A percentile compares a stretch with the other conserved stretches of the same genome.
Evolutionary conservation across 148 eudicot genomes (phyloP).

Genomic region (Rheum nobile): DNA sequence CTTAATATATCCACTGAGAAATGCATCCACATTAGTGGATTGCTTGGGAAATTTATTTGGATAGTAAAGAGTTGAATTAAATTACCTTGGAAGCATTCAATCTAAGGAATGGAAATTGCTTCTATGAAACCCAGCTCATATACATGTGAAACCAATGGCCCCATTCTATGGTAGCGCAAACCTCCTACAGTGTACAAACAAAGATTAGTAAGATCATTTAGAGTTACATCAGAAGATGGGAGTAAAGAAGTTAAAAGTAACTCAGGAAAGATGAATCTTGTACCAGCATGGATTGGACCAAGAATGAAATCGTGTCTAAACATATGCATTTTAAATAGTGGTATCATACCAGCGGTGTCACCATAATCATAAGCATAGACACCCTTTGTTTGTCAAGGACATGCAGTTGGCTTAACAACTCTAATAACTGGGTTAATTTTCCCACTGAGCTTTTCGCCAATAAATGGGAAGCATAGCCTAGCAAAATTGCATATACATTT

Average conservation of each 20-base stretch:
- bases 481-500: conserved; percentile 86
- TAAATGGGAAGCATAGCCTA: conserved; percentile 81
- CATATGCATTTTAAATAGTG: conserved; percentile 95
- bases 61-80: too few species aligned
- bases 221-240: background rate
- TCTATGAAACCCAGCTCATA: conserved; percentile 86
- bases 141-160: conserved; percentile 87
- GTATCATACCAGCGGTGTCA: conserved; percentile 93
- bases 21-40: too few species aligned
- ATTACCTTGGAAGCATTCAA: conserved; percentile 91
- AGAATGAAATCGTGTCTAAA: conserved; percentile 95
- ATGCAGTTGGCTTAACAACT: conserved; percentile 91
- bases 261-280: background rate
- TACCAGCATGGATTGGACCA: conserved; percentile 95
- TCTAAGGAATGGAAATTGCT: conserved; percentile 77
- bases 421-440: conserved; percentile 71
- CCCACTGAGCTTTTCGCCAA: conserved; percentile 73
- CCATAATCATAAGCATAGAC: conserved; percentile 91
- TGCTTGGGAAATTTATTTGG: too few species aligned
- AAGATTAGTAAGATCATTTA: too few species aligned
- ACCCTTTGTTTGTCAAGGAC: conserved; percentile 89
- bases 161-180: conserved; percentile 92
- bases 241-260: background rate
- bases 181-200: too few species aligned
- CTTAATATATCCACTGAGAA: too few species aligned